Evolutionary conservation across 148 eudicot genomes (phyloP), one percentile per base, ranked within the genome.

Genomic region (Rhododendron mucronatum): DNA sequence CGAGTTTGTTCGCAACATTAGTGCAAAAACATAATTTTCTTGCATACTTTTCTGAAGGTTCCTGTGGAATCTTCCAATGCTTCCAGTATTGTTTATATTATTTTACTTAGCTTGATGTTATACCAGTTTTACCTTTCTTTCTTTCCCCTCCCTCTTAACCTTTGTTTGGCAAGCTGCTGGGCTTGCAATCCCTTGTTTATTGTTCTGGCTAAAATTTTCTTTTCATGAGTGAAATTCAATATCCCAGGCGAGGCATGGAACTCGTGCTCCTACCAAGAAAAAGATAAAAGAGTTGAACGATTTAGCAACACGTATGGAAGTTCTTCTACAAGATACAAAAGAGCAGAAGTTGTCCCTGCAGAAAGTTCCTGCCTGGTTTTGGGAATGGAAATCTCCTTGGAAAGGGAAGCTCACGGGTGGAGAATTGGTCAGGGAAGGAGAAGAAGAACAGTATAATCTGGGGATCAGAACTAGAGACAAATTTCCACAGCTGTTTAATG

Each of bases 331-430:
- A 57, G 87, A 88, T 90, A 93, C 93, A 79, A 89, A 92, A 91
- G 96, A 94, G 82, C 89, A 89, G 65, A 93, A 94, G 76, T 45
- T 86, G 51, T 87, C 92, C 20, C 83, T 82, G 78, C 86, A 91
- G 85, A 93, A 91, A 61, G 79, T 95, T 84, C 99, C 99, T 85
- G 85, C 95, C 85, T 97, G 99, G 99, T 74, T 97, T 44, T 61
- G 84, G 85, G 95, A 92, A 61, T 97, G 99, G 99, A 88, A 89
- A 86, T 97, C 99, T 84, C 99, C 99, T 77, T 97, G 98, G 99
- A 88, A 90, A 59, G 98, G 98, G 81, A 95, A 93, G 90, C 84
- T 89, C 18, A 94, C 87, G 75, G 98, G 98, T 48, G 99, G 99
- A 86, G 98, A 97, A 88, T 88, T 97, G 89, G 87, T 91, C 82